phyloP scores from a whole-genome alignment of 2,329 filamentous ascomycete genomes.

The Paracamarosporium sp. region DNA sequence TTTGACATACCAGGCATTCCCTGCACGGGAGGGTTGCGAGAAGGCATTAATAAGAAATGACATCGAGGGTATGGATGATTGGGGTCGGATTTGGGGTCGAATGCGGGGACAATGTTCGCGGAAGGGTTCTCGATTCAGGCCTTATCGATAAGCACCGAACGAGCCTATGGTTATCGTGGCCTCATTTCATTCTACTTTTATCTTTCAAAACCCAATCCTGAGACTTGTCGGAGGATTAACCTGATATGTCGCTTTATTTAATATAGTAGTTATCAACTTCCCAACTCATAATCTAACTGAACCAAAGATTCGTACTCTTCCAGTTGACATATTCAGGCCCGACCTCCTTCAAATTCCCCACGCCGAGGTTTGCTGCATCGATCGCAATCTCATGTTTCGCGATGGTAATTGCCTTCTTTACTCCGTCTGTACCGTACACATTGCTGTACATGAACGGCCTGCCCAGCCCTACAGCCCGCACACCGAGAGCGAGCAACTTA shows the following conservation, averaged over 20 bases:
- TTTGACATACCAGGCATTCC: slow-evolving; percentile 14
- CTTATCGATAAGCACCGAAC: no score
- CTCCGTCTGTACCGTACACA: slow-evolving; percentile 66
- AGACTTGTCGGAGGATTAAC: no score
- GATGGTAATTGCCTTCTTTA: slow-evolving; percentile 61
- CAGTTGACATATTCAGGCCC: slow-evolving; percentile 30
- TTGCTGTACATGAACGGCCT: slow-evolving; percentile 61
- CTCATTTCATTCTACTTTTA: no score
- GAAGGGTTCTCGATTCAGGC: no score
- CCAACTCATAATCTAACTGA: slow-evolving; percentile 14
- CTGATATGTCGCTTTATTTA: no score
- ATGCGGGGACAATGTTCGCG: no score
- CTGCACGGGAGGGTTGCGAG: slow-evolving; percentile 24
- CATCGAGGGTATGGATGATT: no score
- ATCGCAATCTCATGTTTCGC: slow-evolving; percentile 58
- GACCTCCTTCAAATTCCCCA: slow-evolving; percentile 39
- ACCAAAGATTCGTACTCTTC: slow-evolving; percentile 15
- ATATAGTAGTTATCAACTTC: no score
- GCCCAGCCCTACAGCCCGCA: slow-evolving; percentile 53
- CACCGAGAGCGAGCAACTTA: slow-evolving; percentile 48
- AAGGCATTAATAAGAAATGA: slow-evolving; percentile 30
- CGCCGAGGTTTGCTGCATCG: slow-evolving; percentile 42
- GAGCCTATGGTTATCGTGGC: no score
- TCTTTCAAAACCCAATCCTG: no score
- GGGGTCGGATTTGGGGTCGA: no score